Percentiles rank a stretch among this genome's conserved stretches.
phyloP scores from a whole-genome alignment of 75 land plant genomes.

The Cryptomeria japonica region DNA sequence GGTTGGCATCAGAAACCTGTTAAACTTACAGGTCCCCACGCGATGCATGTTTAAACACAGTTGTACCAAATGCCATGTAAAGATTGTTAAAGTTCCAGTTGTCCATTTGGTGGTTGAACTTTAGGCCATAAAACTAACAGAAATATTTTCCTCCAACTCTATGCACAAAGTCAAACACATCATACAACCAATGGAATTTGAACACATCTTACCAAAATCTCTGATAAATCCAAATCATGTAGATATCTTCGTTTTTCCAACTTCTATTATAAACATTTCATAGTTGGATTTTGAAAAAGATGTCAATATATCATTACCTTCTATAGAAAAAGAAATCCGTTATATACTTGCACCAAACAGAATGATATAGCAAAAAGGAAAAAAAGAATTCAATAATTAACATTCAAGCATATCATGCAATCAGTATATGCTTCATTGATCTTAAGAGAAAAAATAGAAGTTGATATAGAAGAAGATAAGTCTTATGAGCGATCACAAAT shows the following conservation, averaged over 20 bases:
- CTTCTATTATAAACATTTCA: not conserved
- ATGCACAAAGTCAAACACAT: not conserved
- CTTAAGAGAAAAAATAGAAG: not conserved
- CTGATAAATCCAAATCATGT: not conserved
- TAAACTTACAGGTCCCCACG: not conserved
- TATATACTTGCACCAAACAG: not conserved
- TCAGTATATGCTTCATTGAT: not conserved
- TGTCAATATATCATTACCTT: not conserved
- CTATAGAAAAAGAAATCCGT: not conserved
- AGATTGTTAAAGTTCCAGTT: not conserved
- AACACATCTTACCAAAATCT: not conserved
- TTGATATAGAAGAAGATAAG: not conserved
- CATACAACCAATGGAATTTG: constrained; percentile 3
- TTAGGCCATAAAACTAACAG: not conserved
- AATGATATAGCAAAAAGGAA: not conserved
- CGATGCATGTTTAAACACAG: not conserved
- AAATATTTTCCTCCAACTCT: not conserved
- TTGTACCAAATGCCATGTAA: not conserved
- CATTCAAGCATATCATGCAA: not conserved
- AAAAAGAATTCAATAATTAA: not conserved
- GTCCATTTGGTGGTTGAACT: not conserved
- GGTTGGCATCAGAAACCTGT: not conserved
- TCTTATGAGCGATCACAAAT: not conserved
- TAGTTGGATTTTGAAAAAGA: not conserved
- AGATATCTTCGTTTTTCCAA: not conserved